A percentile compares a stretch with the other conserved stretches of the same genome.
Conservation (phyloP, 1,284 basidiomycete species). For the Ustilago loliicola region DNA sequence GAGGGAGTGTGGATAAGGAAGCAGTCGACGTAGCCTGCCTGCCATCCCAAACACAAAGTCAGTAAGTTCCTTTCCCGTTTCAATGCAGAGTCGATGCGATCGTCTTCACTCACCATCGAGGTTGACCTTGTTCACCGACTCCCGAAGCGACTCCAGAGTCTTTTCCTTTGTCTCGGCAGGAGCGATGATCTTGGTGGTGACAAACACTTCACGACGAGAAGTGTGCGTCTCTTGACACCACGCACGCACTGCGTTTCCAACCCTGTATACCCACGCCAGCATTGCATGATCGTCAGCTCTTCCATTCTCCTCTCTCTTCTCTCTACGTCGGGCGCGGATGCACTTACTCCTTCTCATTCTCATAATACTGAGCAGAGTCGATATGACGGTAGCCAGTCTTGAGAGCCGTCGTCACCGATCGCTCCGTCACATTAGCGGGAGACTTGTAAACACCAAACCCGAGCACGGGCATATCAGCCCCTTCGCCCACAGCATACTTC, state of each 20-base stretch:
- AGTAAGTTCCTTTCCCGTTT: not conserved
- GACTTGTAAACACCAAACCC: slow-evolving; percentile 54
- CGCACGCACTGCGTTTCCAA: slow-evolving; percentile 41
- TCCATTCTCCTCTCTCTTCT: not conserved
- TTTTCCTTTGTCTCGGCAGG: slow-evolving; percentile 28
- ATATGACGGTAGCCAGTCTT: slow-evolving; percentile 50
- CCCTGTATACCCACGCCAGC: slow-evolving; percentile 11
- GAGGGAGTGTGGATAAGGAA: slow-evolving; percentile 54
- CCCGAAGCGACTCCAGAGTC: slow-evolving; percentile 37
- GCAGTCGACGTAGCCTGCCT: slow-evolving; percentile 48
- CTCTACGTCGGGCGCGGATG: not conserved
- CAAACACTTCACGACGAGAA: slow-evolving; percentile 44
- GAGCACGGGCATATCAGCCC: slow-evolving; percentile 43
- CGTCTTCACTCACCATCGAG: slow-evolving; percentile 26
- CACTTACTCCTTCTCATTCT: slow-evolving; percentile 45
- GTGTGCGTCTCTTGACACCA: slow-evolving; percentile 43
- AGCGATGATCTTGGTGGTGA: slow-evolving; percentile 51
- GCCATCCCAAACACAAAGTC: not conserved
- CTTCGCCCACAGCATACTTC: slow-evolving; percentile 36
- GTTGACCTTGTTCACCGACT: slow-evolving; percentile 38
- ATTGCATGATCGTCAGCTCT: no score
- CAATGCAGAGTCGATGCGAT: no score
- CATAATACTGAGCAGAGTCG: slow-evolving; percentile 51
- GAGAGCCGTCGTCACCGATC: slow-evolving; percentile 45
- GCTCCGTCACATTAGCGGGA: slow-evolving; percentile 30